A percentile compares a stretch with the other conserved stretches of the same genome.
Evolutionary conservation across 148 eudicot species (phyloP).

Genomic region (Vaccinium vitisidaea): DNA sequence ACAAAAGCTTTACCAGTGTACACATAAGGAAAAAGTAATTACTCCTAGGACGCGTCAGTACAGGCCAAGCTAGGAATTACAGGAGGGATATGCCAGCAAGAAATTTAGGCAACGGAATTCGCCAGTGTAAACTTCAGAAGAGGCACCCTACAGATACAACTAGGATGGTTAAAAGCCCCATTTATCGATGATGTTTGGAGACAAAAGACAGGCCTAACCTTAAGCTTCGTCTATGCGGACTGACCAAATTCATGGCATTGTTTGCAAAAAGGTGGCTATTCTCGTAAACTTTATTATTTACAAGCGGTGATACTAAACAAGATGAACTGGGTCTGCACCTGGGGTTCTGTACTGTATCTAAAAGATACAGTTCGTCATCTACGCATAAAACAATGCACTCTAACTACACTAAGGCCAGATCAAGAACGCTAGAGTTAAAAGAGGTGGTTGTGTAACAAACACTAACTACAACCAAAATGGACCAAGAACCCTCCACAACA

Average conservation of each 20-base stretch:
- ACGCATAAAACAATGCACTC: not conserved
- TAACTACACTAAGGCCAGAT: not conserved
- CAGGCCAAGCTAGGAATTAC: not conserved
- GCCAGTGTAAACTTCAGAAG: not conserved
- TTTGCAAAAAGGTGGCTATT: not conserved
- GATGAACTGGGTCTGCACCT: slow-evolving; percentile 9
- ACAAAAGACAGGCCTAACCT: slow-evolving; percentile 3
- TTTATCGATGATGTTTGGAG: not conserved
- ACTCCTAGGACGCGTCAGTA: not conserved
- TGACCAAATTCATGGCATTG: not conserved
- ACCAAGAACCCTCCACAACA: not conserved
- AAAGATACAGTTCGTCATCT: not conserved
- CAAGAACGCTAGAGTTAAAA: not conserved
- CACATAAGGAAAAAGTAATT: not conserved
- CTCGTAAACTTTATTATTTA: not conserved
- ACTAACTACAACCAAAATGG: not conserved
- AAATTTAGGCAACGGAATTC: not conserved
- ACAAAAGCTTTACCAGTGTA: not conserved
- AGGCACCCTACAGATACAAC: not conserved
- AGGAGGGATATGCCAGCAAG: not conserved
- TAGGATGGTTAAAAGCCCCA: not conserved
- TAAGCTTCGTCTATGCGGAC: too few relatives aligned
- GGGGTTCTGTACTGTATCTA: not conserved
- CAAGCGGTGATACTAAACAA: not conserved
- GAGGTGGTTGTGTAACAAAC: not conserved